These are phyloP conservation scores for Ganoderma boninense DNA, from an alignment of 1,284 basidiomycete genomes.

Conservation along the genomic window DNA sequence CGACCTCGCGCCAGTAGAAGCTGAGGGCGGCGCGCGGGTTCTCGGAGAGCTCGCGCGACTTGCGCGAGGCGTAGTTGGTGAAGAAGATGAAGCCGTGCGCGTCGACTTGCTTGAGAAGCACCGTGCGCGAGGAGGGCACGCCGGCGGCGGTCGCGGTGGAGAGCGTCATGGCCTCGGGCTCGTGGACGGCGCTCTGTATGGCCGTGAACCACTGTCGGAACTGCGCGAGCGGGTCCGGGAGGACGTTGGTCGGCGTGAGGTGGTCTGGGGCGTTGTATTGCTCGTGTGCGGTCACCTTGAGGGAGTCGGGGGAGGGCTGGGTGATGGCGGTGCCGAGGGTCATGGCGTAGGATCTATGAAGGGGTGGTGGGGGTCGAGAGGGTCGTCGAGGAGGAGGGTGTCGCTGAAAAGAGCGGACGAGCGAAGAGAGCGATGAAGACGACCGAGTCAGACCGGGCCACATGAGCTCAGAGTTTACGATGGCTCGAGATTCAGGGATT, in stretches of 20 bases:
- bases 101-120: slow-evolving; percentile 93
- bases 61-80: slow-evolving; percentile 96
- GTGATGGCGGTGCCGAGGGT: slow-evolving; percentile 34
- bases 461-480: slow-evolving; percentile 16
- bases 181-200: slow-evolving; percentile 67
- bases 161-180: slow-evolving; percentile 90
- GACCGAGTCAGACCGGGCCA: slow-evolving; percentile 23
- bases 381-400: not conserved
- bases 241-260: slow-evolving; percentile 65
- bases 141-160: slow-evolving; percentile 79
- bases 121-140: slow-evolving; percentile 88
- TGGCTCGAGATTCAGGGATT: slow-evolving; percentile 4
- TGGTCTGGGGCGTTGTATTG: slow-evolving; percentile 78
- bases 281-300: slow-evolving; percentile 75
- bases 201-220: slow-evolving; percentile 88
- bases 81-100: slow-evolving; percentile 91
- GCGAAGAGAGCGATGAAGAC: slow-evolving; percentile 4
- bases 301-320: slow-evolving; percentile 51
- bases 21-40: slow-evolving; percentile 86
- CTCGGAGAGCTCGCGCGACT: slow-evolving; percentile 80
- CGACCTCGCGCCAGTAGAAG: slow-evolving; percentile 93
- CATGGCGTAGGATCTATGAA: slow-evolving; percentile 13
- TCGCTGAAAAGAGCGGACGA: slow-evolving; percentile 6
- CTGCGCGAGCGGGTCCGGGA: slow-evolving; percentile 78
- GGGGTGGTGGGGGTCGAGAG: not conserved